Evolutionary conservation across 306 rosid genomes (phyloP).

Genomic region (Quercus alba): DNA sequence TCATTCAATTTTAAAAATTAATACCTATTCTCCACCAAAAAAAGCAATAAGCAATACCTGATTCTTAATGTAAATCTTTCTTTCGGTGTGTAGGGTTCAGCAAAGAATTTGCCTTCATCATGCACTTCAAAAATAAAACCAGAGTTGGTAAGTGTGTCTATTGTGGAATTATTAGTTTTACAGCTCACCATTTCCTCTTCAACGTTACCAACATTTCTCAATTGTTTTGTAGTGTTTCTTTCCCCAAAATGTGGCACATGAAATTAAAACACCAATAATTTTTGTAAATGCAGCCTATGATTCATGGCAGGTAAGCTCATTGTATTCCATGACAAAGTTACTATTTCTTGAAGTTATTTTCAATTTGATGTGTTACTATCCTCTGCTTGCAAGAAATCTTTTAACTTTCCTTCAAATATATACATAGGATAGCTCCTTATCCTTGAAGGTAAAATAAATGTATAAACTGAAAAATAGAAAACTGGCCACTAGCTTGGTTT

Average conservation of each 20-base stretch:
- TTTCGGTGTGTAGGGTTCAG: no score
- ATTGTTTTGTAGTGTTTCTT: slow-evolving; percentile 76
- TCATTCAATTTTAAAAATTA: background rate
- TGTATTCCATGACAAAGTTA: slow-evolving; percentile 8
- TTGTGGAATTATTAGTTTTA: no score
- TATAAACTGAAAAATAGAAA: background rate
- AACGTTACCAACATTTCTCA: slow-evolving; percentile 18
- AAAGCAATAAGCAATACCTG: no score
- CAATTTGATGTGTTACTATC: background rate
- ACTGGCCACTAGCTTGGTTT: background rate
- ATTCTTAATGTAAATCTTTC: no score
- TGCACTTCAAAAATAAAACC: no score
- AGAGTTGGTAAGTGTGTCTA: no score
- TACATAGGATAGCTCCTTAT: background rate
- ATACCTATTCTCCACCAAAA: no score
- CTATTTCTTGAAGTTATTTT: slow-evolving; percentile 4
- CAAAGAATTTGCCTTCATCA: no score
- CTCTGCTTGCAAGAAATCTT: background rate
- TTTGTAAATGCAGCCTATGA: slow-evolving; percentile 89
- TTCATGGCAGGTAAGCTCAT: slow-evolving; percentile 89
- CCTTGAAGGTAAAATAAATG: background rate
- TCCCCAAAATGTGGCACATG: slow-evolving; percentile 66
- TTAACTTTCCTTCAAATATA: background rate
- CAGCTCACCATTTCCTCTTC: background rate
- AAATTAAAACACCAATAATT: slow-evolving; percentile 72